Conservation (phyloP, 371 early-diverging fungal genomes). For the Chytridium lagenaria region DNA sequence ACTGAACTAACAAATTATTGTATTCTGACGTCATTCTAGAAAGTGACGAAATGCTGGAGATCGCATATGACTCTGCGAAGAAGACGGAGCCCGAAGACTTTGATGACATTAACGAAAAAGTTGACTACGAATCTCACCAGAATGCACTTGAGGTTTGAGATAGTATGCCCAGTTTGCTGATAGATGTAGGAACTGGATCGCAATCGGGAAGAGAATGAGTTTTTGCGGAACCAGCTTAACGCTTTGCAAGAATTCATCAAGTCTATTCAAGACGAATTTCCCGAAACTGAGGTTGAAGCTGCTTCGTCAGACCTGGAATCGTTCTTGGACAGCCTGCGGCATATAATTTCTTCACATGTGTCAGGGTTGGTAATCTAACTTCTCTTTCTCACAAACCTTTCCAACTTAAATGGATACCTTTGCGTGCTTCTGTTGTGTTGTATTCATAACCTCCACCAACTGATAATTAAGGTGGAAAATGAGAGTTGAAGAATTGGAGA, state of each 20-base stretch:
- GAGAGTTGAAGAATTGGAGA: neutral
- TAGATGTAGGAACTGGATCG: neutral
- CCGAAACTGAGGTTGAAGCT: neutral
- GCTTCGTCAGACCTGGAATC: neutral
- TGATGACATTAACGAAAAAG: neutral
- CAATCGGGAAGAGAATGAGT: neutral
- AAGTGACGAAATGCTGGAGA: constrained; percentile 60
- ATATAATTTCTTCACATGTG: too few relatives aligned
- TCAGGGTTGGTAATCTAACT: neutral
- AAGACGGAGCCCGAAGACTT: neutral
- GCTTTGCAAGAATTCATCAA: neutral
- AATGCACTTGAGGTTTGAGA: neutral
- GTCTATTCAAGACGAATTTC: neutral
- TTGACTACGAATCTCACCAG: neutral
- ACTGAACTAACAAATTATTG: neutral
- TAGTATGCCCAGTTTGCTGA: neutral
- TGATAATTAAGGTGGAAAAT: neutral
- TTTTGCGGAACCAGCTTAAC: neutral
- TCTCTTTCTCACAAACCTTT: neutral
- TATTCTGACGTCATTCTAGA: constrained; percentile 31
- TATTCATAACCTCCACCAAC: neutral
- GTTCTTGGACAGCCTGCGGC: neutral
- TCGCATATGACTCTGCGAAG: constrained; percentile 50
- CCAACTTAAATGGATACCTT: neutral
- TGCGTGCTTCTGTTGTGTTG: neutral